phyloP scores from a whole-genome alignment of 495 filamentous ascomycete species.

The Talaromyces liani region DNA sequence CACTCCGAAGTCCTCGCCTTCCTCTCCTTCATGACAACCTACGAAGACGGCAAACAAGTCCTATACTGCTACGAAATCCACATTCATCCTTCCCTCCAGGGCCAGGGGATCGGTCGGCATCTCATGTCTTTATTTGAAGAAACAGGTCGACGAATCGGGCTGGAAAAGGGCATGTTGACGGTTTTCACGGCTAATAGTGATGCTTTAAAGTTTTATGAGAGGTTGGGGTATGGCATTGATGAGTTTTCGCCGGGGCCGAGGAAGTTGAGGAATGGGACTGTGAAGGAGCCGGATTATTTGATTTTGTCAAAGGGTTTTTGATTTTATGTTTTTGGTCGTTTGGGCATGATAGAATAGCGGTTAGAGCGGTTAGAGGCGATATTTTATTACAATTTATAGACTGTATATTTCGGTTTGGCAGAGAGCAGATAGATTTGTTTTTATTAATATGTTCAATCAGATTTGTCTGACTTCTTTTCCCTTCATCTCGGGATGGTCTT shows the following conservation, averaged over 20 bases:
- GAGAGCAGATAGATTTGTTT: background rate
- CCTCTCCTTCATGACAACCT: slow-evolving; percentile 74
- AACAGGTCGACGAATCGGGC: slow-evolving; percentile 31
- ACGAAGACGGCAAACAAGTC: slow-evolving; percentile 66
- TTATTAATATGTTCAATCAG: slow-evolving; percentile 29
- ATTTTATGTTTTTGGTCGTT: background rate
- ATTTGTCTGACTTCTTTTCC: slow-evolving; percentile 85
- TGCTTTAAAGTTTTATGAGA: slow-evolving; percentile 59
- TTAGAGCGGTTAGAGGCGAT: background rate
- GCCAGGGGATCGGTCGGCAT: slow-evolving; percentile 31
- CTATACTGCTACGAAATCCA: slow-evolving; percentile 90
- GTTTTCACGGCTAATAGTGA: slow-evolving; percentile 61
- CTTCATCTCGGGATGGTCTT: slow-evolving; percentile 79
- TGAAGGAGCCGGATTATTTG: slow-evolving; percentile 57
- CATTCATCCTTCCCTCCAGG: slow-evolving; percentile 46
- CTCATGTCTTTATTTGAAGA: slow-evolving; percentile 36
- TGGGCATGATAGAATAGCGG: slow-evolving; percentile 1
- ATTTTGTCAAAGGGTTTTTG: slow-evolving; percentile 56
- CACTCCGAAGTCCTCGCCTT: slow-evolving; percentile 44
- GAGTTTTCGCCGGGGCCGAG: slow-evolving; percentile 57
- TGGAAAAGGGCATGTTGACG: slow-evolving; percentile 79
- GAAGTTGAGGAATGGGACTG: slow-evolving; percentile 55
- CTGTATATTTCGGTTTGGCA: background rate
- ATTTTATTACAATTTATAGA: background rate
- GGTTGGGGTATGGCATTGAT: slow-evolving; percentile 60